Percentiles rank a stretch among this genome's conserved stretches.
Evolutionary conservation across 305 asterid species (phyloP).

Genomic region (Solanum aculeatissimum): DNA sequence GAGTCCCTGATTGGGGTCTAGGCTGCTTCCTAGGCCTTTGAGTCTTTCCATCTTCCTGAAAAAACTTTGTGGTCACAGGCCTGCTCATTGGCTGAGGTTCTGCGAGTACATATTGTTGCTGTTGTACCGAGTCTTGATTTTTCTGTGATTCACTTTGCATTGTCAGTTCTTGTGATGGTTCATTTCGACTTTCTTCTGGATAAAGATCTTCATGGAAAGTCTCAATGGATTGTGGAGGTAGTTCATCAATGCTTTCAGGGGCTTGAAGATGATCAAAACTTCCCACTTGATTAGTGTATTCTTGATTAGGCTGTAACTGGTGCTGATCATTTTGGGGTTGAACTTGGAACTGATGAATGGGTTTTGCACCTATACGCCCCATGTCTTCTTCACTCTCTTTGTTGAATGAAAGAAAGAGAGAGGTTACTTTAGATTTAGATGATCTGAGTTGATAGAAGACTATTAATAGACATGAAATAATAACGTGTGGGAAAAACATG

Average conservation of each 20-base stretch:
- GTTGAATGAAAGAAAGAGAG: not conserved
- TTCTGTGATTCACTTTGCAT: not conserved
- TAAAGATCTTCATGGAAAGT: constrained; percentile 3
- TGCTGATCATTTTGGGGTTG: not conserved
- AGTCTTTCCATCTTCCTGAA: not conserved
- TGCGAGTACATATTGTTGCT: not conserved
- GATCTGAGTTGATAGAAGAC: not conserved
- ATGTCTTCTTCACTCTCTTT: not conserved
- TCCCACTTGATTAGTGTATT: not conserved
- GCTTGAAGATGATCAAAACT: not conserved
- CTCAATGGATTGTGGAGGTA: not conserved
- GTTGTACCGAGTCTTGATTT: not conserved
- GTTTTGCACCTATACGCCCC: constrained; percentile 7
- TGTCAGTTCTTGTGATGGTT: not conserved
- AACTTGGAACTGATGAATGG: not conserved
- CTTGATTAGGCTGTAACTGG: not conserved
- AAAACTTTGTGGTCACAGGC: not conserved
- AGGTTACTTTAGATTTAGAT: not conserved
- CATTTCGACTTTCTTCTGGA: not conserved
- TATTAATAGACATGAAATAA: not conserved
- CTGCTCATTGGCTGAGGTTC: not conserved
- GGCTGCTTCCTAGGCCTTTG: not conserved
- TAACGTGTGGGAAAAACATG: not conserved
- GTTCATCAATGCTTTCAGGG: constrained; percentile 11
- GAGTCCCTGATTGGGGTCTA: not conserved